A percentile compares a stretch with the other conserved stretches of the same genome.
These are phyloP conservation scores for Sporothrix dimorphospora DNA, from an alignment of 2,329 filamentous ascomycete species.

Conservation along the genomic window DNA sequence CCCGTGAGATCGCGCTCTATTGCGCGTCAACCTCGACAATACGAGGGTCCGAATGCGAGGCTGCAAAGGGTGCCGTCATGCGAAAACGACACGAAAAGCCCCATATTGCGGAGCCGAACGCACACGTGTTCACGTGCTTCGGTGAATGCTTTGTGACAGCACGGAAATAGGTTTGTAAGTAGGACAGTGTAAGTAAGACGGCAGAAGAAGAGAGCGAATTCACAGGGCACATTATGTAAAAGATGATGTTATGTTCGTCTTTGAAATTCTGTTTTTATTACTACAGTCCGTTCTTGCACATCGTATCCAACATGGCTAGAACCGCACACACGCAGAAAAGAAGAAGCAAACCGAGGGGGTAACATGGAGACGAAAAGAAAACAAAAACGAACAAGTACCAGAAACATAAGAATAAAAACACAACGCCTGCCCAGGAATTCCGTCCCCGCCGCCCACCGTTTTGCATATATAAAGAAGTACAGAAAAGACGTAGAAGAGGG, in stretches of 20 bases:
- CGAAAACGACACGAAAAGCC: neutral
- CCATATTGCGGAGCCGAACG: neutral
- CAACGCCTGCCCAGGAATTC: neutral
- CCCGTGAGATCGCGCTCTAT: neutral
- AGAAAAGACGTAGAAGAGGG: neutral
- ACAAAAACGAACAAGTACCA: neutral
- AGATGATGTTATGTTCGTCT: neutral
- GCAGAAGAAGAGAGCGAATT: neutral
- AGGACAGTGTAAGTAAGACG: neutral
- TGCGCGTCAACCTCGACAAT: neutral
- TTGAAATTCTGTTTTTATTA: neutral
- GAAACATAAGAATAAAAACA: neutral
- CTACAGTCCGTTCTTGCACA: neutral
- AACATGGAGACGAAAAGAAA: neutral
- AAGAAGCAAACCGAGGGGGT: neutral
- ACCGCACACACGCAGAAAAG: neutral
- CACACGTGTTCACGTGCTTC: slow-evolving; percentile 3
- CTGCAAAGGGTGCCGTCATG: neutral
- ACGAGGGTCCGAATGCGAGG: neutral
- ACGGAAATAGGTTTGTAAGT: neutral
- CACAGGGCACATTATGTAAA: neutral
- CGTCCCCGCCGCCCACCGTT: neutral
- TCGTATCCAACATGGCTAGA: neutral
- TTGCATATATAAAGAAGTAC: slow-evolving; percentile 12
- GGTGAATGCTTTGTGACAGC: neutral